phyloP scores from a whole-genome alignment of 2,329 filamentous ascomycete genomes.

The Sarocladiaceae sp. region DNA sequence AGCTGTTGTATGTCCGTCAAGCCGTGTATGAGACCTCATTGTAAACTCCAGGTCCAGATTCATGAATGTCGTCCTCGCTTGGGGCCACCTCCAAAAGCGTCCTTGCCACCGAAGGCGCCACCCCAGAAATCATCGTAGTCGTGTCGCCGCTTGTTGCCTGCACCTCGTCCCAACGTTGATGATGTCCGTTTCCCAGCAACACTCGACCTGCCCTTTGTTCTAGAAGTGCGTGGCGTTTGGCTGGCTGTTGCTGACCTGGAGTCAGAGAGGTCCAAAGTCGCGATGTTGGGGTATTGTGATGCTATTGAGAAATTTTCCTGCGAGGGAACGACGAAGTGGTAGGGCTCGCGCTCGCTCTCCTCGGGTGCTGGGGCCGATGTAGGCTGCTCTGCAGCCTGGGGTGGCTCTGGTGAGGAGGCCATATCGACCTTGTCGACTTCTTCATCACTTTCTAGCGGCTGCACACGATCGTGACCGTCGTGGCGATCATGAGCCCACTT shows the following conservation, averaged over 20 bases:
- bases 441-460: slow-evolving; percentile 61
- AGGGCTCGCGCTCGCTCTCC: slow-evolving; percentile 21
- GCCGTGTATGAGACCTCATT: slow-evolving; percentile 1
- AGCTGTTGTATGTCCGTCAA: slow-evolving; percentile 4
- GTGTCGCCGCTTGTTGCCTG: slow-evolving; percentile 66
- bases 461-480: slow-evolving; percentile 53
- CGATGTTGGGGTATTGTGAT: slow-evolving; percentile 55
- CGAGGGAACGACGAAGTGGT: slow-evolving; percentile 43
- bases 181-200: slow-evolving; percentile 2
- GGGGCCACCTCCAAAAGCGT: slow-evolving; percentile 43
- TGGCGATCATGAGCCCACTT: slow-evolving; percentile 64
- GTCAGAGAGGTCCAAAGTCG: slow-evolving; percentile 55
- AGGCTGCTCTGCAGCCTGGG: slow-evolving; percentile 34
- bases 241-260: slow-evolving; percentile 27
- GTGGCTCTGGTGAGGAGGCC: slow-evolving; percentile 4
- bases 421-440: slow-evolving; percentile 57
- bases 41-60: slow-evolving; percentile 13
- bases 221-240: slow-evolving; percentile 10
- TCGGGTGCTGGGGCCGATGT: slow-evolving; percentile 21
- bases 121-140: slow-evolving; percentile 73
- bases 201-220: slow-evolving; percentile 11
- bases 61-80: slow-evolving; percentile 46
- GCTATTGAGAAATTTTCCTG: slow-evolving; percentile 62
- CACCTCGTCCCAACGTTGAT: slow-evolving; percentile 48
- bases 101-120: slow-evolving; percentile 57